Percentiles rank a stretch among this genome's conserved stretches.
Conservation (phyloP, 2,329 filamentous ascomycete genomes). For the Apiospora phragmitis region DNA sequence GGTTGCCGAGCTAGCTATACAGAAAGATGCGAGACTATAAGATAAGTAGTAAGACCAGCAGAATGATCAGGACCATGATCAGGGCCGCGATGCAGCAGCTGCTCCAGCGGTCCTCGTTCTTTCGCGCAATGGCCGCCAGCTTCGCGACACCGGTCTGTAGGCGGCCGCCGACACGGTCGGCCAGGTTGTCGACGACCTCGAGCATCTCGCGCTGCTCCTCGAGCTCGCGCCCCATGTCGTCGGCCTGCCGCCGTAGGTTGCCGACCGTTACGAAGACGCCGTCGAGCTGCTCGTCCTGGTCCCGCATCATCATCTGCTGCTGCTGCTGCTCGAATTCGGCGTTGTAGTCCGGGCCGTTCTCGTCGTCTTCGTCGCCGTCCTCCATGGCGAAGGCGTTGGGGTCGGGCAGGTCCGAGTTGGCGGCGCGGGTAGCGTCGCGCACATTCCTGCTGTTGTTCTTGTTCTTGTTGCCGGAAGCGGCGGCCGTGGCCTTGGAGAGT, state of each 20-base stretch:
- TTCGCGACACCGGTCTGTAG: conserved; percentile 85
- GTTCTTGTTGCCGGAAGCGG: conserved; percentile 10
- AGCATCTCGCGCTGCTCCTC: conserved; percentile 93
- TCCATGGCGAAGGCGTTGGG: conserved; percentile 59
- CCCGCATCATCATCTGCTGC: conserved; percentile 87
- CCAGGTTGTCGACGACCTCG: conserved; percentile 78
- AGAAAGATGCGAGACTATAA: conserved; percentile 39
- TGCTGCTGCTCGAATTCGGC: conserved; percentile 87
- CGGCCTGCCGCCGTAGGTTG: conserved; percentile 84
- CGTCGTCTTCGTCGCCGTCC: conserved; percentile 42
- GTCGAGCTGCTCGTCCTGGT: conserved; percentile 92
- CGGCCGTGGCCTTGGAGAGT: conserved; percentile 56
- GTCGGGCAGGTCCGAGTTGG: conserved; percentile 49
- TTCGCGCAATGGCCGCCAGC: conserved; percentile 78
- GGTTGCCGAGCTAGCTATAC: not conserved
- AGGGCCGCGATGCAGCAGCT: conserved; percentile 89
- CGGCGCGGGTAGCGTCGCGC: conserved; percentile 33
- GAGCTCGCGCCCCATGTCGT: conserved; percentile 93
- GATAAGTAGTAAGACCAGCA: conserved; percentile 76
- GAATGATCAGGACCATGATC: conserved; percentile 83
- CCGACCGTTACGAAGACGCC: conserved; percentile 92
- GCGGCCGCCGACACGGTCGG: conserved; percentile 84
- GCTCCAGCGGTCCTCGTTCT: conserved; percentile 86
- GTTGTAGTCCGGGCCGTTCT: conserved; percentile 57
- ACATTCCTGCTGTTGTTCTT: conserved; percentile 9